Base-by-base conservation (phyloP, 2,329 filamentous ascomycete species). In the Colletotrichum shisoi region DNA sequence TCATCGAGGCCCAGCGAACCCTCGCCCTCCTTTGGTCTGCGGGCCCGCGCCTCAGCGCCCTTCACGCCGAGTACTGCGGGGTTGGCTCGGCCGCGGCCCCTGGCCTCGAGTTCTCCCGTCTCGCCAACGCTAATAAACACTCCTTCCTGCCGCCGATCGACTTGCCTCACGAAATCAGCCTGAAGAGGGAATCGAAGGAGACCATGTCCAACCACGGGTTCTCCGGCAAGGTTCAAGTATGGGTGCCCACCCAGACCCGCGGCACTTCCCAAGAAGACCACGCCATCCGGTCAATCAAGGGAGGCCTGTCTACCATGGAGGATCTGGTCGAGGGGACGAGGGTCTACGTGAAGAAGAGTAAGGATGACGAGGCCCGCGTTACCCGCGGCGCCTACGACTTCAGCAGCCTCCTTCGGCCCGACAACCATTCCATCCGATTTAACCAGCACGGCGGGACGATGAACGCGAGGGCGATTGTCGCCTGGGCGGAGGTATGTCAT, bases 361-460 rank as follows among this genome's bases (percentile, higher is more conserved):
- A 2, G 0, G 15, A 53, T 8, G 44, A 27, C 2, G 1, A 4
- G 11, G 9, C 17, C 11, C 11, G 12, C 4, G 34, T 12, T 2
- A 13, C 63, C 3, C 27, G 44, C 9, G 59, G 63, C 13, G 63
- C 54, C 12, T 53, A 63, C 54, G 39, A 62, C 17, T 57, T 67
- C n/a, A 63, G 63, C 4, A 13, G 24, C 6, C 46, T 69, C 4
- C 19, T 19, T 11, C 12, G 13, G 57, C 5, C 12, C 42, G 2
- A 12, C 7, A 42, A 17, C 11, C 21, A 21, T 19, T 37, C 15
- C 9, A 24, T 67, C 13, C n/a, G 27, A 12, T 63, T 69, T 4
- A 9, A 53, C 3, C 63, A 69, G 31, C 63, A 69, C 27, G 58
- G 40, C 4, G 63, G 58, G 12, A 69, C 67, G 11, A 19, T 69